A percentile compares a stretch with the other conserved stretches of the same genome.
These are phyloP conservation scores for Apiotrichum domesticum DNA, from an alignment of 1,284 basidiomycete species.

Conservation along the genomic window DNA sequence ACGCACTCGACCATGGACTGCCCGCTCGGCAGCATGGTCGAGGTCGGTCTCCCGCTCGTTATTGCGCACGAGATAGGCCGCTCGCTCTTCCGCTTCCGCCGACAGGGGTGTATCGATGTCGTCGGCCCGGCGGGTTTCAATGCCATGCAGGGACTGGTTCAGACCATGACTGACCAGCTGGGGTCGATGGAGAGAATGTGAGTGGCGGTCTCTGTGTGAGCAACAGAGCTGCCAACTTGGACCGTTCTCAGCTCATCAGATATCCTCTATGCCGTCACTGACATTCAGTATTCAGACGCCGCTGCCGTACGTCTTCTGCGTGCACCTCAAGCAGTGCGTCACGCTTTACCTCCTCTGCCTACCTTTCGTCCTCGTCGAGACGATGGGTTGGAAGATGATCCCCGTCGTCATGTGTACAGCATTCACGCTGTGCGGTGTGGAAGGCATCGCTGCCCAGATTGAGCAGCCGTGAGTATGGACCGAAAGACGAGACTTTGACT, in stretches of 20 bases:
- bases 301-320: slow-evolving; percentile 51
- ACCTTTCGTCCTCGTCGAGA: slow-evolving; percentile 69
- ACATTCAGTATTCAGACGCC: slow-evolving; percentile 33
- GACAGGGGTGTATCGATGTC: slow-evolving; percentile 71
- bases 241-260: too few relatives aligned
- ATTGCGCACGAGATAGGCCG: slow-evolving; percentile 66
- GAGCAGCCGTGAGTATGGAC: slow-evolving; percentile 62
- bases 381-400: slow-evolving; percentile 63
- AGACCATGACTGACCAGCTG: slow-evolving; percentile 74
- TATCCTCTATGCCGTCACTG: too few relatives aligned
- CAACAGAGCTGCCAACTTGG: neutral
- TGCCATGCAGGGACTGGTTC: slow-evolving; percentile 60
- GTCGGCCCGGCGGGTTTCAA: slow-evolving; percentile 81
- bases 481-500: slow-evolving; percentile 56
- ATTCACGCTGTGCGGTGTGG: slow-evolving; percentile 65
- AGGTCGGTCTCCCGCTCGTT: slow-evolving; percentile 32
- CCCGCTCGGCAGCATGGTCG: slow-evolving; percentile 37
- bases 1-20: neutral
- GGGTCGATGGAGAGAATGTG: slow-evolving; percentile 73
- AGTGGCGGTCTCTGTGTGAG: slow-evolving; percentile 3
- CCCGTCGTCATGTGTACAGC: slow-evolving; percentile 73
- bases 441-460: slow-evolving; percentile 85
- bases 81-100: slow-evolving; percentile 64
- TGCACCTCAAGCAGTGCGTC: slow-evolving; percentile 91
- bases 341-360: slow-evolving; percentile 78